A percentile compares a stretch with the other conserved stretches of the same genome.
Evolutionary conservation across 768 basidiomycete species (phyloP).

Genomic region (Coprinopsis cinerea): DNA sequence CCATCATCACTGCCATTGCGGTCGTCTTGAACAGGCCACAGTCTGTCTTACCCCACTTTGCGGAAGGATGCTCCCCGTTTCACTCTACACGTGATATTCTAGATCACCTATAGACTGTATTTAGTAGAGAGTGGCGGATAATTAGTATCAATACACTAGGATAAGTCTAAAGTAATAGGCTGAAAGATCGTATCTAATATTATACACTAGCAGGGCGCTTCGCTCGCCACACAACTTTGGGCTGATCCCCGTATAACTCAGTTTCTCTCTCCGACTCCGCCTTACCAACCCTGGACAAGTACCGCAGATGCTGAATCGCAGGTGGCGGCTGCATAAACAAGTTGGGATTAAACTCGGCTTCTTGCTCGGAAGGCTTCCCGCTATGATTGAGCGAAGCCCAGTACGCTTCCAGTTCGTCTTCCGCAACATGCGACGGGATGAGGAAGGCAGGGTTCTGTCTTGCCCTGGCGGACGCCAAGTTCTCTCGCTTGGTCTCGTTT

Average conservation of each 20-base stretch:
- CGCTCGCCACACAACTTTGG: conserved; percentile 39
- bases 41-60: too few relatives aligned
- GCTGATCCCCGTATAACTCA: conserved; percentile 33
- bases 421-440: conserved; percentile 44
- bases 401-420: conserved; percentile 36
- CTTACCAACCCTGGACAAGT: conserved; percentile 41
- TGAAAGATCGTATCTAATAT: too few relatives aligned
- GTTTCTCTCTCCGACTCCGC: conserved; percentile 32
- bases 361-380: conserved; percentile 23
- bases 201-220: not conserved
- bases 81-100: too few relatives aligned
- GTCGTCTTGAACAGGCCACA: too few relatives aligned
- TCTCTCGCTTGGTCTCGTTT: conserved; percentile 28
- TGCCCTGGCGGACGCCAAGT: conserved; percentile 26
- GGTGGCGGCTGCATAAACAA: conserved; percentile 30
- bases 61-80: too few relatives aligned
- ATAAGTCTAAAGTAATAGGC: too few relatives aligned
- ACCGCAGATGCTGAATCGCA: conserved; percentile 35
- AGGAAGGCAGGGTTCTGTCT: conserved; percentile 42
- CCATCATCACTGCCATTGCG: conserved; percentile 16
- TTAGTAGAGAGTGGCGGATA: too few relatives aligned
- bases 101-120: too few relatives aligned
- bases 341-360: conserved; percentile 20
- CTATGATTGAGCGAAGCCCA: conserved; percentile 43
- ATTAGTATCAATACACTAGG: too few relatives aligned